These are phyloP conservation scores for Acanthamoeba triangularis DNA, from an alignment of 208 protist species.

Conservation along the genomic window DNA sequence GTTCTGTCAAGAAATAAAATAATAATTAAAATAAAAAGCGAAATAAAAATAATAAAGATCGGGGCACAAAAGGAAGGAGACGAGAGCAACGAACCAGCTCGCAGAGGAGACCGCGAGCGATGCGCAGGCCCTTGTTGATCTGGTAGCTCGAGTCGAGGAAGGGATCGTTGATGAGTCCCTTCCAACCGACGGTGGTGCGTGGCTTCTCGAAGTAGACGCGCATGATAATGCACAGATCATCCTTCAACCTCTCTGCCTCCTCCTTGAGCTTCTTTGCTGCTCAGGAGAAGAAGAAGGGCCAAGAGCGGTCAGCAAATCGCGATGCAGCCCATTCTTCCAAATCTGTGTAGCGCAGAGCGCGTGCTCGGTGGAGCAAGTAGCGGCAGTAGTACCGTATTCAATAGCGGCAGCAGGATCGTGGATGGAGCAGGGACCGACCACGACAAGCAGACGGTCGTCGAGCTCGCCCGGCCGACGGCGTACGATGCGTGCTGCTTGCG, in stretches of 20 bases:
- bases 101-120: slow-evolving; percentile 81
- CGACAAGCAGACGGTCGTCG: slow-evolving; percentile 89
- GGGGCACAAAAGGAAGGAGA: not conserved
- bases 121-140: slow-evolving; percentile 87
- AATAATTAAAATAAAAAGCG: not conserved
- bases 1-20: slow-evolving; percentile 41
- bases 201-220: slow-evolving; percentile 94
- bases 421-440: slow-evolving; percentile 92
- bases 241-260: slow-evolving; percentile 61
- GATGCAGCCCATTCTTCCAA: not conserved
- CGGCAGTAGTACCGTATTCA: slow-evolving; percentile 87
- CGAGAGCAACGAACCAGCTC: slow-evolving; percentile 58
- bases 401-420: slow-evolving; percentile 90
- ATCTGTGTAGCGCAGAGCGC: not conserved
- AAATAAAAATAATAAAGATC: not conserved
- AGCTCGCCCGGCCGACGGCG: slow-evolving; percentile 29
- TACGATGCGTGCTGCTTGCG: slow-evolving; percentile 67
- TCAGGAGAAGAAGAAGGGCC: not conserved
- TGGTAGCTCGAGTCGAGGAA: slow-evolving; percentile 87
- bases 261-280: slow-evolving; percentile 74
- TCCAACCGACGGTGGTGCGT: slow-evolving; percentile 92
- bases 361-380: slow-evolving; percentile 41
- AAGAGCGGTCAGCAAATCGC: not conserved
- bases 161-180: slow-evolving; percentile 93
- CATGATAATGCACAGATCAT: slow-evolving; percentile 92